Evolutionary conservation across 345 rosid species (phyloP).

Genomic region (Theobroma cacao): DNA sequence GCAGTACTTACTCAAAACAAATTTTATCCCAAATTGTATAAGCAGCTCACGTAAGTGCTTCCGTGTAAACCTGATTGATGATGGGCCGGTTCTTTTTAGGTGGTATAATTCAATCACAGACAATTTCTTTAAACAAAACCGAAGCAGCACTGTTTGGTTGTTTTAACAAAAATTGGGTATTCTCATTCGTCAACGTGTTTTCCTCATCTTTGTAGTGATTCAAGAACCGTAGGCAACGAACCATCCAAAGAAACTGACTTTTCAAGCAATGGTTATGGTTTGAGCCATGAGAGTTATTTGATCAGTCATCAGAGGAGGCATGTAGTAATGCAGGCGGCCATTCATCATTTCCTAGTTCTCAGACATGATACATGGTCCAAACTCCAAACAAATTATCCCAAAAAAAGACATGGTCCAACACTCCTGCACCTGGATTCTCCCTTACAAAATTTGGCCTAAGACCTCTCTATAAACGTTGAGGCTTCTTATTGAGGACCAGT

Average conservation of each 20-base stretch:
- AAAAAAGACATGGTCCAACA: neutral
- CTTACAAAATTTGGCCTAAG: neutral
- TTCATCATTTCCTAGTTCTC: neutral
- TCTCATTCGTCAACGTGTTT: neutral
- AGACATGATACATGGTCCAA: neutral
- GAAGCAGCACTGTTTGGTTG: neutral
- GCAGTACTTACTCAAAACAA: neutral
- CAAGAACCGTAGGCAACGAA: neutral
- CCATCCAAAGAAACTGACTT: neutral
- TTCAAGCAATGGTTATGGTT: neutral
- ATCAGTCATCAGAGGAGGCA: neutral
- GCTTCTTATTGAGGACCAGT: neutral
- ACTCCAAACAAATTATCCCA: neutral
- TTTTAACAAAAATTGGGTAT: neutral
- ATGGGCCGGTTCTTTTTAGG: neutral
- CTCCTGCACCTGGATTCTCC: neutral
- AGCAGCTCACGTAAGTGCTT: neutral
- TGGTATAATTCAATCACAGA: neutral
- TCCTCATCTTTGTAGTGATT: neutral
- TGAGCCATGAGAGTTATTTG: neutral
- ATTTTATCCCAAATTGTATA: neutral
- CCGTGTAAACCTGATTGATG: neutral
- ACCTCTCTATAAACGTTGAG: neutral
- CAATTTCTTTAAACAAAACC: neutral
- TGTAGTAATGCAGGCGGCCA: neutral